Base-by-base conservation (phyloP, 805 yeast species). In the Candida insectorum region DNA sequence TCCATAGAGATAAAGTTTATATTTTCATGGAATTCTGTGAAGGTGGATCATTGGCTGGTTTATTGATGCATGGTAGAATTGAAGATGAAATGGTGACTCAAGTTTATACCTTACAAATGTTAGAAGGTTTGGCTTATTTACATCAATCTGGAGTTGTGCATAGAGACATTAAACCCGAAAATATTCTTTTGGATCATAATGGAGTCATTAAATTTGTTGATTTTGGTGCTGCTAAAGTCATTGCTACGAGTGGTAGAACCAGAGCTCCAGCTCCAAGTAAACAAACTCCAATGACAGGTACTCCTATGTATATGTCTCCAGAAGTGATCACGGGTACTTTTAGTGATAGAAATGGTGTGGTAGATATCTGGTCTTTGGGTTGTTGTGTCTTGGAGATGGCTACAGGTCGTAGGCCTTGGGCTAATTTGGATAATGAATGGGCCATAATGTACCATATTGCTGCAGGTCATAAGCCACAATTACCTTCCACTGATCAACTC, bases 281-380 rank as follows among this genome's bases (percentile, higher is more conserved):
- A 26, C 37, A 26, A 34, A 34, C 39, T 2, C 32, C 20, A 26
- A 71, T 84, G 68, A 80, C 95, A 2, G 98, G 98, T 24, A 93
- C 98, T 0, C 97, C 97, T 11, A 93, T 91, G 97, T 93, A 93
- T 61, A 91, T 93, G 97, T 87, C 97, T 0, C 98, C 98, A 0
- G 98, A 93, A 51, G 85, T 86, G 0, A 86, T 93, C 38, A 85
- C 93, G 1, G 97, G 97, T 2, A 69, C 75, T 5, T 58, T 71
- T 1, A 52, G 72, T 1, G 82, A 81, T 21, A 65, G 69, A 35
- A 75, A 71, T 43, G 89, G 89, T 3, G 77, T 80, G 3, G 73
- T 64, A 29, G 98, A 93, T 61, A 85, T 93, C 21, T 93, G 98
- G 98, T 87, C 98, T 0, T 65, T 91, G 26, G 98, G 98, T 3